Conservation (phyloP, 352 stramenopile species). For the Peronospora destructor region DNA sequence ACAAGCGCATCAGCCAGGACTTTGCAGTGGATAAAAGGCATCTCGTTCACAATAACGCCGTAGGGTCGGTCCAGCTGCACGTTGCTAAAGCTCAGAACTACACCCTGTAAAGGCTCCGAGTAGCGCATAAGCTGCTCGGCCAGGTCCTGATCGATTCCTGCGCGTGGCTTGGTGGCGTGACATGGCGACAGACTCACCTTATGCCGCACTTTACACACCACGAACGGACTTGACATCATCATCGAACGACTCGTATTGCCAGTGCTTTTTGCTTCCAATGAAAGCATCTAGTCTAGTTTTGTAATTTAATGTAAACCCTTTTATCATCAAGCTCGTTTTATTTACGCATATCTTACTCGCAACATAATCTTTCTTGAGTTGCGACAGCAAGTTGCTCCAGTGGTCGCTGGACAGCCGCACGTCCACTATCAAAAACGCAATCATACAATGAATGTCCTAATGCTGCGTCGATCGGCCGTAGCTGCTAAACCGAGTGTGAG, state of each 20-base stretch:
- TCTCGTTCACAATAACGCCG: constrained; percentile 77
- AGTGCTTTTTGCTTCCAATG: constrained; percentile 24
- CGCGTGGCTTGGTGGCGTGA: constrained; percentile 53
- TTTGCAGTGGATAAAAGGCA: constrained; percentile 79
- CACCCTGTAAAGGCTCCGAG: constrained; percentile 61
- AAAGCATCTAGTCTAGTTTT: constrained; percentile 3
- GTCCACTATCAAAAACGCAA: constrained; percentile 25
- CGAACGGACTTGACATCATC: constrained; percentile 37
- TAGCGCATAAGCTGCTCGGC: constrained; percentile 73
- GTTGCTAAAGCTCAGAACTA: constrained; percentile 69
- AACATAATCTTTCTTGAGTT: constrained; percentile 1
- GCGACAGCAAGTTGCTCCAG: background rate
- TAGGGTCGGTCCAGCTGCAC: constrained; percentile 48
- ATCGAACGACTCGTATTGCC: background rate
- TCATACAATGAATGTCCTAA: constrained; percentile 35
- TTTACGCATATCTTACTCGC: background rate
- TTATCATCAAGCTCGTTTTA: background rate
- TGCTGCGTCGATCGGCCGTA: constrained; percentile 58
- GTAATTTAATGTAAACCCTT: background rate
- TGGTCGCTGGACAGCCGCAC: constrained; percentile 9
- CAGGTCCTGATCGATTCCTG: constrained; percentile 72
- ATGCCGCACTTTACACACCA: constrained; percentile 60
- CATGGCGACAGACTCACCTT: constrained; percentile 69
- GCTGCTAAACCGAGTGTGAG: constrained; percentile 27
- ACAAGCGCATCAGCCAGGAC: constrained; percentile 63